These are phyloP conservation scores for Meyerozyma elateridarum DNA, from an alignment of 1,139 yeast species.

Conservation along the genomic window DNA sequence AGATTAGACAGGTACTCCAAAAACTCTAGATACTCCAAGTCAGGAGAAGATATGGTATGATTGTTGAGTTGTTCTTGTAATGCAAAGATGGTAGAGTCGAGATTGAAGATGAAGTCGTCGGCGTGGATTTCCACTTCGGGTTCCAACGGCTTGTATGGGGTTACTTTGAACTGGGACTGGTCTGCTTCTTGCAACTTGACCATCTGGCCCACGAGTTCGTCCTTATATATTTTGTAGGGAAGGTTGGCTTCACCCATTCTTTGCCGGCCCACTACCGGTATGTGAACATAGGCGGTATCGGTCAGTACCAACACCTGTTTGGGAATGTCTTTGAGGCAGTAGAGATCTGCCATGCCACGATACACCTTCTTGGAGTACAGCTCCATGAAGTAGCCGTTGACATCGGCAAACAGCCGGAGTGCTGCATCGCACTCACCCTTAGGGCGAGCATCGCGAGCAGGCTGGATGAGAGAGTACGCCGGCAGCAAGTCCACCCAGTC, in stretches of 20 bases:
- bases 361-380: constrained; percentile 28
- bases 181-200: constrained; percentile 8
- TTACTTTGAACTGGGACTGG: constrained; percentile 8
- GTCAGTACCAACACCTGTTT: constrained; percentile 22
- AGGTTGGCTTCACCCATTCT: constrained; percentile 17
- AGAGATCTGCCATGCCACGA: constrained; percentile 33
- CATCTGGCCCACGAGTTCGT: constrained; percentile 12
- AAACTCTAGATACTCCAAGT: constrained; percentile 24
- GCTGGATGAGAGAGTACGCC: constrained; percentile 19
- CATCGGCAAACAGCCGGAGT: constrained; percentile 22
- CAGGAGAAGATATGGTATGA: constrained; percentile 15
- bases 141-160: constrained; percentile 13
- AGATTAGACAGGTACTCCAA: constrained; percentile 25
- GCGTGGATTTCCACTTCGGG: constrained; percentile 15
- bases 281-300: constrained; percentile 22
- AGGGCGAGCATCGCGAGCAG: constrained; percentile 17
- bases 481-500: constrained; percentile 36
- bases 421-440: constrained; percentile 23
- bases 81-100: constrained; percentile 24
- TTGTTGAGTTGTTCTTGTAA: constrained; percentile 19
- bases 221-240: constrained; percentile 8
- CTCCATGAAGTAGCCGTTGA: constrained; percentile 35
- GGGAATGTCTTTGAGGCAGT: constrained; percentile 31
- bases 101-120: constrained; percentile 31
- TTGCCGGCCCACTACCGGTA: constrained; percentile 27